A percentile compares a stretch with the other conserved stretches of the same genome.
Evolutionary conservation across 192 early-diverging fungal genomes (phyloP).

Genomic region (Entophlyctis luteolus): DNA sequence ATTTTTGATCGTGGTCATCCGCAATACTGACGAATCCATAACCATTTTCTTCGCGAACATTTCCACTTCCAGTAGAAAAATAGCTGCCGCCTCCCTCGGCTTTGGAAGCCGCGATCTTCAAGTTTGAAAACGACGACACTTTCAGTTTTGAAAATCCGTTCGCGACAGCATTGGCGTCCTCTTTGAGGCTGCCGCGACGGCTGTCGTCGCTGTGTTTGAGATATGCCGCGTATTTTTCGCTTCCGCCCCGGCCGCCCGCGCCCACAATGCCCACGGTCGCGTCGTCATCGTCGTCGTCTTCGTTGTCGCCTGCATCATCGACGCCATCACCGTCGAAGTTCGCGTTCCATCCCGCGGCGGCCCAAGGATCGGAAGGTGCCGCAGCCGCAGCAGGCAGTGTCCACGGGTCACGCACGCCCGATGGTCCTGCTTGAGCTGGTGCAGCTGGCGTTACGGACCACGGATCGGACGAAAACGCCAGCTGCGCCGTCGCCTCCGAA

Average conservation of each 20-base stretch:
- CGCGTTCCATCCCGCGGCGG: too few relatives aligned
- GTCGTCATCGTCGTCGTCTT: conserved; percentile 11
- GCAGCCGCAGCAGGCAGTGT: background rate
- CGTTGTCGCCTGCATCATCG: too few relatives aligned
- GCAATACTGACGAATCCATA: background rate
- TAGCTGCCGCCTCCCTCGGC: background rate
- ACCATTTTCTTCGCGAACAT: background rate
- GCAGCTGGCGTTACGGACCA: too few relatives aligned
- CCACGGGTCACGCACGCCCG: too few relatives aligned
- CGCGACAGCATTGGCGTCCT: background rate
- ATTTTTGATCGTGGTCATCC: background rate
- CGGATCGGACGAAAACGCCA: too few relatives aligned
- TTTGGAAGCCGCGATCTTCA: background rate
- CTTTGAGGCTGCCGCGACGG: background rate
- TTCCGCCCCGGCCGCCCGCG: background rate
- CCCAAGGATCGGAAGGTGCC: conserved; percentile 4
- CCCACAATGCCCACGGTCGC: background rate
- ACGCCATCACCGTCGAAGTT: too few relatives aligned
- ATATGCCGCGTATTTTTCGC: conserved; percentile 11
- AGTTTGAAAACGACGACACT: too few relatives aligned
- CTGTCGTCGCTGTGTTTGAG: background rate
- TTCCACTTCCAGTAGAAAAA: background rate
- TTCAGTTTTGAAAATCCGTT: too few relatives aligned
- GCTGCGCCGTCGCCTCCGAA: too few relatives aligned
- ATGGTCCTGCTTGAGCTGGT: too few relatives aligned